Evolutionary conservation across 1,284 basidiomycete species (phyloP), one percentile per base, ranked within the genome.

Genomic region (Sanghuangporus baumii): DNA sequence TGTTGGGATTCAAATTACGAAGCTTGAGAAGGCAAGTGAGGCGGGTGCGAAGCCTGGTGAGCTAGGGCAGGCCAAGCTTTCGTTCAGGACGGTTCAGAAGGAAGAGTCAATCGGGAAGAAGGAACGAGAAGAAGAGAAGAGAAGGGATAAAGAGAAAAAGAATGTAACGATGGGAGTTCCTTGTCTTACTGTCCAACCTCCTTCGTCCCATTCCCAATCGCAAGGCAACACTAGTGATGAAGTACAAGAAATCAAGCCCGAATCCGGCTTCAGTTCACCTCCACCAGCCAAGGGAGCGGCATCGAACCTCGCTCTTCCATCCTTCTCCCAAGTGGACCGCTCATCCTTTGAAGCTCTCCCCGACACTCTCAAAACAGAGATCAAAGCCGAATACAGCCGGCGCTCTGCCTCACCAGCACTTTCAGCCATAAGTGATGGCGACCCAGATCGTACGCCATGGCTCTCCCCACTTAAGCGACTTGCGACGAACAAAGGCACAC

Each of bases 1-100:
- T 0, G 84, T 99, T 59, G 94, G 93, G 0, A 90, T 99, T 26
- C 93, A 94, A 70, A 84, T 98, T n/a, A 88, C 91, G 69, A 97
- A 96, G 72, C 80, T 97, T 0, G 93, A 95, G 71, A 72, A 81
- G 23, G 63, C 71, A 6, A 67, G 69, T 62, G 65, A 34, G 61
- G 70, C 66, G 59, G 65, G 16, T 38, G 12, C n/a, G 26, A 37
- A 50, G 16, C n/a, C n/a, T n/a, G 54, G 69, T 9, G 76, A 74
- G 31, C 68, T 73, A 12, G 83, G 82, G 6, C 89, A 90, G 69
- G 78, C 74, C 1, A 75, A 76, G 18, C 71, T 89, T 20, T 75
- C 79, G 0, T 91, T 91, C 72, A 78, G 76, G 59, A 72, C 67
- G 60, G 63, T 70, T 31, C 69, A 74, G 12, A 63, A 59, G 47